Evolutionary conservation across 495 filamentous ascomycete genomes (phyloP).

Genomic region (Symbiotaphrina buchneri): DNA sequence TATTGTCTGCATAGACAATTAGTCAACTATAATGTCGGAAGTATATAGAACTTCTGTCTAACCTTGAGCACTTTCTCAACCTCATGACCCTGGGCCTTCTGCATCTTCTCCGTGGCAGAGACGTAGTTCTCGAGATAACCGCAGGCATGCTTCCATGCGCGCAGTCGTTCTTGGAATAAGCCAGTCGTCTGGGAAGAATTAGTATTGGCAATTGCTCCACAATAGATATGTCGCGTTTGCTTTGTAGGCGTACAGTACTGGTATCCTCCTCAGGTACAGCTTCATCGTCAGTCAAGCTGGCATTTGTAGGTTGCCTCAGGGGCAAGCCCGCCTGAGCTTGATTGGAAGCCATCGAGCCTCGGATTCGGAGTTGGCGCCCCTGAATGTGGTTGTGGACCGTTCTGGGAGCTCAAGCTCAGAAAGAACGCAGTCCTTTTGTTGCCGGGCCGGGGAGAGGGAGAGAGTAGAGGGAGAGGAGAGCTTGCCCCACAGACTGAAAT

Average conservation of each 20-base stretch:
- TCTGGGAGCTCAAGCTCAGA: too few species aligned
- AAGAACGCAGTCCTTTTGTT: too few species aligned
- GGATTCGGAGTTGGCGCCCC: too few species aligned
- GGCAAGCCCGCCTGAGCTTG: too few species aligned
- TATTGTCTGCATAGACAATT: conserved; percentile 35
- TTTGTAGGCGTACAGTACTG: conserved; percentile 46
- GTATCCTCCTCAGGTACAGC: conserved; percentile 62
- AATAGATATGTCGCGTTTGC: not conserved
- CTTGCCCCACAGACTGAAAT: too few species aligned
- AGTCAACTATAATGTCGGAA: not conserved
- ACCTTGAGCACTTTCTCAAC: conserved; percentile 90
- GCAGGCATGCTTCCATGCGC: conserved; percentile 89
- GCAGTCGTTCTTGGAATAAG: conserved; percentile 62
- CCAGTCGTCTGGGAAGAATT: conserved; percentile 56
- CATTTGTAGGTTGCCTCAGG: too few species aligned
- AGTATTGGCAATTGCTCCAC: conserved; percentile 4
- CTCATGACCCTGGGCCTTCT: conserved; percentile 74
- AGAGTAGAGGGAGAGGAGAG: too few species aligned
- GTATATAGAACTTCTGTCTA: conserved; percentile 4
- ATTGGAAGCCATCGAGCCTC: too few species aligned
- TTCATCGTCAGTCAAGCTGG: too few species aligned
- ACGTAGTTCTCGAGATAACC: conserved; percentile 83
- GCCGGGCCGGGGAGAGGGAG: too few species aligned
- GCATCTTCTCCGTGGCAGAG: conserved; percentile 54
- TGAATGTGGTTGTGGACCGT: too few species aligned